Base-by-base conservation (phyloP, 2,329 filamentous ascomycete genomes). In the Aaosphaeria pasadenensis region DNA sequence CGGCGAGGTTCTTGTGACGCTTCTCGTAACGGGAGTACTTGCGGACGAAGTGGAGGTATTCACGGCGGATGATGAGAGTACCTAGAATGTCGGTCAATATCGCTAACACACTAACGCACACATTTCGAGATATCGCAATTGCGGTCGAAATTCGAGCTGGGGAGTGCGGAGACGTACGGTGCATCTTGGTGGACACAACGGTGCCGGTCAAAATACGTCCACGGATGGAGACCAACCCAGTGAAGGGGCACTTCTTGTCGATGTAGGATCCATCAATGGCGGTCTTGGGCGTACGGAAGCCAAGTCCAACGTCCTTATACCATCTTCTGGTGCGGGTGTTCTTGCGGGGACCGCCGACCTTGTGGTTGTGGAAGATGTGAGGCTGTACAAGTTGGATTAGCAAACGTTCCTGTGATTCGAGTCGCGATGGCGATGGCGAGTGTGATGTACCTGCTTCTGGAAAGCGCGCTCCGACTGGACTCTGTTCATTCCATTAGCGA, bases 231-330 rank as follows among this genome's bases (percentile, higher is more conserved):
- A 99, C 91, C 77, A 92, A 84, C 77, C 95, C 95, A 69, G 91
- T 96, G 88, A 99, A 99, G 67, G 94, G 94, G 88, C 94, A 99
- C 86, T 99, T 99, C 90, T 99, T 99, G 88, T 99, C 94, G 74
- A 99, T 99, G 84, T 97, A 99, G 80, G 77, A 88, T 76, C 94
- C 94, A 81, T 97, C 91, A 85, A 99, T 99, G 78, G 94, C 94
- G 70, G 82, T 91, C 87, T 92, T 95, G 78, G 94, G 94, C 75
- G 94, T 99, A 78, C 89, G 87, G 89, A 99, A 99, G 71, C 94
- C 94, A 78, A 99, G 85, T 81, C 94, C 94, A 71, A 99, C 91
- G 75, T 99, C 94, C 88, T 99, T 99, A 81, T 95, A 96, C 91
- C 87, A 92, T 91, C 91, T 87, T 80, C 89, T 88, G 60, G 49